Conservation (phyloP, 2,329 filamentous ascomycete species). For the Aspergillaceae sp. region DNA sequence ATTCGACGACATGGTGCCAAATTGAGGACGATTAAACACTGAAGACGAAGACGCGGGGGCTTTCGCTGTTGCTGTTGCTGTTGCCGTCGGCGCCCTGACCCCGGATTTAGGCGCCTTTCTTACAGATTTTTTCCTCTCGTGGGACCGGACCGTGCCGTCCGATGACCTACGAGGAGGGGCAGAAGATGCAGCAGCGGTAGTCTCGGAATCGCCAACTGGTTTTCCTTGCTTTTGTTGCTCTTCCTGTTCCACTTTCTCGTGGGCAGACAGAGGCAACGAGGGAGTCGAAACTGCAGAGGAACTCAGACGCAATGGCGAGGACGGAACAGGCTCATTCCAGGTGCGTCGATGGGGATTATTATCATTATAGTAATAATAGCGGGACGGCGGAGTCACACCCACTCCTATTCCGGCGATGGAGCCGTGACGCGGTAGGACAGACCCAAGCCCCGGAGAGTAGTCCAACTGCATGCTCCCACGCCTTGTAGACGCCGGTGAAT, state of each 20-base stretch:
- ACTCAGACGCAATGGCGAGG: conserved; percentile 27
- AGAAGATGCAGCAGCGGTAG: conserved; percentile 6
- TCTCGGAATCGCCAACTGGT: conserved; percentile 25
- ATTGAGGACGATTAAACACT: conserved; percentile 5
- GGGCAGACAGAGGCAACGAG: conserved; percentile 16
- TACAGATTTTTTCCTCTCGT: conserved; percentile 6
- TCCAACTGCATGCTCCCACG: conserved; percentile 56
- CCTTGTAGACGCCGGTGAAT: background rate
- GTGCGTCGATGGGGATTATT: conserved; percentile 9
- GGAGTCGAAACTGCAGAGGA: conserved; percentile 25
- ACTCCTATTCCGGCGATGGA: conserved; percentile 33
- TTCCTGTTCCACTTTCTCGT: background rate
- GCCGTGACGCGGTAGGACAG: conserved; percentile 24
- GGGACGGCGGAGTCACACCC: conserved; percentile 24
- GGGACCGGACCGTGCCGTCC: conserved; percentile 19
- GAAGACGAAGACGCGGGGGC: too few relatives aligned
- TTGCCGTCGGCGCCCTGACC: conserved; percentile 1
- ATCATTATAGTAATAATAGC: too few relatives aligned
- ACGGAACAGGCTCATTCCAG: conserved; percentile 16
- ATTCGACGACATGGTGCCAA: conserved; percentile 13
- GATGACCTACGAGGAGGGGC: conserved; percentile 21
- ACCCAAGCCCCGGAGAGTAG: conserved; percentile 44
- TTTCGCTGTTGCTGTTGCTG: background rate
- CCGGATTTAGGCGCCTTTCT: conserved; percentile 34
- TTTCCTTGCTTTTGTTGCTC: conserved; percentile 7